Conservation (phyloP, 1,139 yeast species). For the Pichia sp. region DNA sequence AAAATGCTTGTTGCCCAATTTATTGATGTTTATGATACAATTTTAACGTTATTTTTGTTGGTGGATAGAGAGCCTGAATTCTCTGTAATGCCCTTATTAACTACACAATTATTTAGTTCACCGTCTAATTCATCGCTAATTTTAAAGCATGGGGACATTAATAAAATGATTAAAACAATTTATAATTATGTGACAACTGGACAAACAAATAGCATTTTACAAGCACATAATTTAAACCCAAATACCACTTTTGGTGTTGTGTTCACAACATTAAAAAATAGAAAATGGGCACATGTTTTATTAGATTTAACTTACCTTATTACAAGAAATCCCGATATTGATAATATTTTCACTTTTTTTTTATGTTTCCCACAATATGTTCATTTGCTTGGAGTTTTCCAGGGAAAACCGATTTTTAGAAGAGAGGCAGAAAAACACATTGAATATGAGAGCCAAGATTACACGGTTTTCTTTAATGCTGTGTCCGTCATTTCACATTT, state of each 20-base stretch:
- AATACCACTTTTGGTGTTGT: constrained; percentile 38
- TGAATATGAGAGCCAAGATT: constrained; percentile 84
- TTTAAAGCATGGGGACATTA: constrained; percentile 61
- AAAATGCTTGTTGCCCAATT: constrained; percentile 66
- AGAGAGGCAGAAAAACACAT: constrained; percentile 81
- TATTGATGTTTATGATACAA: constrained; percentile 71
- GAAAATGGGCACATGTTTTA: constrained; percentile 80
- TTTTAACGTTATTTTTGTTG: constrained; percentile 67
- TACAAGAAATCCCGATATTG: constrained; percentile 52
- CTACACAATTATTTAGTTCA: constrained; percentile 84
- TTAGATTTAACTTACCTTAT: constrained; percentile 77
- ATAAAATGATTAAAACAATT: constrained; percentile 61
- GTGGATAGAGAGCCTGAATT: constrained; percentile 80
- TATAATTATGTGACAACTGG: constrained; percentile 59
- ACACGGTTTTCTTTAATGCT: constrained; percentile 75
- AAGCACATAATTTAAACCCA: constrained; percentile 27
- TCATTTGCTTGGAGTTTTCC: constrained; percentile 64
- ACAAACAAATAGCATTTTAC: constrained; percentile 41
- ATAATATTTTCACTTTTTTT: constrained; percentile 19
- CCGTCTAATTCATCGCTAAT: constrained; percentile 71
- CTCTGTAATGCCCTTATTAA: constrained; percentile 64
- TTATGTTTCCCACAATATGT: constrained; percentile 46
- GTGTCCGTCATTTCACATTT: constrained; percentile 64
- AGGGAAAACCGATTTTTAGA: constrained; percentile 69
- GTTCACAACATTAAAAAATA: constrained; percentile 54